These are phyloP conservation scores for Harringtonia lauricola DNA, from an alignment of 2,329 filamentous ascomycete genomes.

Conservation along the genomic window DNA sequence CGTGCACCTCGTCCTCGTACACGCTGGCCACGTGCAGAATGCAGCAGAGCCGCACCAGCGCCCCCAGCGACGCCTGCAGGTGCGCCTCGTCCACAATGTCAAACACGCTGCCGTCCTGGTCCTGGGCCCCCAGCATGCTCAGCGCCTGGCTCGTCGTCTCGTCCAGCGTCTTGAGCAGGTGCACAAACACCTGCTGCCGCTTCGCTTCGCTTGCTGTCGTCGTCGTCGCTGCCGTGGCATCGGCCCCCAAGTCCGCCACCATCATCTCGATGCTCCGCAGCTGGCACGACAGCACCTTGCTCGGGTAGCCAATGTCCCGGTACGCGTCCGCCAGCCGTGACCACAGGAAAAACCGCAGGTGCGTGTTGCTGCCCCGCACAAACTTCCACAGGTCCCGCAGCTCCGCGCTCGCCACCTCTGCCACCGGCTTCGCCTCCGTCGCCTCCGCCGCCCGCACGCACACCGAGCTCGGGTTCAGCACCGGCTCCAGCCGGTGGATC, in stretches of 20 bases:
- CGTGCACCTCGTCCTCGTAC: conserved; percentile 74
- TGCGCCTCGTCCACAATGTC: conserved; percentile 78
- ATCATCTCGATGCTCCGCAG: conserved; percentile 80
- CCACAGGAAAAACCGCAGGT: conserved; percentile 81
- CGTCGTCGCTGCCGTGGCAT: conserved; percentile 23
- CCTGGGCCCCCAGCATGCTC: conserved; percentile 50
- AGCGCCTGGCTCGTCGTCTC: conserved; percentile 63
- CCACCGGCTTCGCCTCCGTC: conserved; percentile 27
- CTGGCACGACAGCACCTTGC: conserved; percentile 81
- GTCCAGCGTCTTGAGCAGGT: conserved; percentile 68
- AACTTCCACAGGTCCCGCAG: conserved; percentile 78
- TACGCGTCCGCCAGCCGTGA: conserved; percentile 85
- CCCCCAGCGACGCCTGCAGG: conserved; percentile 59
- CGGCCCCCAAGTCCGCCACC: conserved; percentile 47
- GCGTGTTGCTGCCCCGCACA: conserved; percentile 67
- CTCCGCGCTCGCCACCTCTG: conserved; percentile 41
- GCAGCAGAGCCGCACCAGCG: conserved; percentile 59
- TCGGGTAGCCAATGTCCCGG: conserved; percentile 67
- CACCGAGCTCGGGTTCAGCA: conserved; percentile 63
- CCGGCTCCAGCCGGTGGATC: conserved; percentile 86
- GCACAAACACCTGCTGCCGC: conserved; percentile 57
- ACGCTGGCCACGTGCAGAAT: conserved; percentile 71
- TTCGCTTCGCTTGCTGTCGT: conserved; percentile 51
- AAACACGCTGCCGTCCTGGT: conserved; percentile 59
- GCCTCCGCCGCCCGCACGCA: conserved; percentile 18